Percentiles rank a stretch among this genome's conserved stretches.
These are phyloP conservation scores for Ascocoryne sarcoides DNA, from an alignment of 2,329 filamentous ascomycete species.

Conservation along the genomic window DNA sequence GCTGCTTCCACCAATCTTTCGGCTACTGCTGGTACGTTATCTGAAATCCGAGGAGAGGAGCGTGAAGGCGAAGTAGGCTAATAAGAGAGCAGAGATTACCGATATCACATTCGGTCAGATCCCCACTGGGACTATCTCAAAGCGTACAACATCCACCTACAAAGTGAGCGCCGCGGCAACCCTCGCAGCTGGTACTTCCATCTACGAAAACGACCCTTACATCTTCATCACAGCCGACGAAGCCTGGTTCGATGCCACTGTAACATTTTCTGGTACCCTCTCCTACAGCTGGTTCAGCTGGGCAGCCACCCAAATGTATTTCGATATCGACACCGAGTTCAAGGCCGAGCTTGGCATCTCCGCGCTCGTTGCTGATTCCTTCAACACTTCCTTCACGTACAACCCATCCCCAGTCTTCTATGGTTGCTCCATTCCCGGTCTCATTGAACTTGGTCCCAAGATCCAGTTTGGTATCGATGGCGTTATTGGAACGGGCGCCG, in stretches of 20 bases:
- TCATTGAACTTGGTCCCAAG: conserved; percentile 32
- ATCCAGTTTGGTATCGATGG: conserved; percentile 33
- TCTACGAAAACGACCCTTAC: conserved; percentile 27
- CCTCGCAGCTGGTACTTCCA: conserved; percentile 22
- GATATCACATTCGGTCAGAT: conserved; percentile 22
- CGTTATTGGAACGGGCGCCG: conserved; percentile 29
- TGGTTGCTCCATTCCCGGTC: conserved; percentile 33
- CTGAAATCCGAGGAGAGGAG: no score
- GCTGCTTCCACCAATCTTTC: conserved; percentile 28
- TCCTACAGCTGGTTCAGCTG: conserved; percentile 32
- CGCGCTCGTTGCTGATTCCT: conserved; percentile 29
- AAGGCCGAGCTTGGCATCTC: conserved; percentile 31
- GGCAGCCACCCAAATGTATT: conserved; percentile 31
- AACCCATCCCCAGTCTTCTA: conserved; percentile 31
- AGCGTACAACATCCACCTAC: conserved; percentile 20
- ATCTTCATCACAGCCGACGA: conserved; percentile 30
- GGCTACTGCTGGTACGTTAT: conserved; percentile 30
- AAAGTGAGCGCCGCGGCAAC: conserved; percentile 18
- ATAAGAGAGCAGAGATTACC: conserved; percentile 22
- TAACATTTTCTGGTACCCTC: conserved; percentile 36
- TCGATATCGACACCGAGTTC: conserved; percentile 35
- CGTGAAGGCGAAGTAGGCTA: no score
- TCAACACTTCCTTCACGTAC: conserved; percentile 30
- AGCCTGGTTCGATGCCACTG: conserved; percentile 29
- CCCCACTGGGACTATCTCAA: conserved; percentile 18